Percentiles rank a stretch among this genome's conserved stretches.
These are phyloP conservation scores for Amyloporia xantha DNA, from an alignment of 768 basidiomycete genomes.

Conservation along the genomic window DNA sequence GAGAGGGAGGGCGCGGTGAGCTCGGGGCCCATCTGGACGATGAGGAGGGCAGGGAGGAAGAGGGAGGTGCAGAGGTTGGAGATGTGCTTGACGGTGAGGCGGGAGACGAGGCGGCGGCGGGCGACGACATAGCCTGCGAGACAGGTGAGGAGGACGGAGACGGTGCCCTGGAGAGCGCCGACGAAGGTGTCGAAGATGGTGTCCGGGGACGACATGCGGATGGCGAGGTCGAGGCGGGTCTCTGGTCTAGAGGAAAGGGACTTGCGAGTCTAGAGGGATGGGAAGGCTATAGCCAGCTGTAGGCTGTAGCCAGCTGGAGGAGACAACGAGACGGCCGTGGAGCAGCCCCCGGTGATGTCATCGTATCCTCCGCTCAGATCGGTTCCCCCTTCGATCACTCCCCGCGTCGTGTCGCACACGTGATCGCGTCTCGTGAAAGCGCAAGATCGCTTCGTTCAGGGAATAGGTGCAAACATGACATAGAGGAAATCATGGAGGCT, in stretches of 20 bases:
- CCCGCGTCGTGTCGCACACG: not conserved
- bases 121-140: constrained; percentile 21
- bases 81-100: constrained; percentile 17
- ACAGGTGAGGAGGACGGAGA: constrained; percentile 25
- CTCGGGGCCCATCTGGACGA: constrained; percentile 25
- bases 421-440: not conserved
- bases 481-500: too few species aligned
- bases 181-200: constrained; percentile 13
- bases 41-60: constrained; percentile 26
- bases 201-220: not conserved
- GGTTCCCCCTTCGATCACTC: not conserved
- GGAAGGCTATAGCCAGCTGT: too few species aligned
- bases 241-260: too few species aligned
- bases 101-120: constrained; percentile 16
- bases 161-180: constrained; percentile 23
- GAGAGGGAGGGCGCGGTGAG: constrained; percentile 18
- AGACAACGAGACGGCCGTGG: too few species aligned
- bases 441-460: not conserved
- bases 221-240: not conserved
- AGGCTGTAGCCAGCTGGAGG: too few species aligned
- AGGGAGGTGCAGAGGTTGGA: constrained; percentile 21
- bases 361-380: not conserved
- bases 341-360: not conserved
- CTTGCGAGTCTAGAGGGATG: not conserved
- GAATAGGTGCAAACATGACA: not conserved